Conservation (phyloP, 495 filamentous ascomycete species). For the Apodospora peruviana region DNA sequence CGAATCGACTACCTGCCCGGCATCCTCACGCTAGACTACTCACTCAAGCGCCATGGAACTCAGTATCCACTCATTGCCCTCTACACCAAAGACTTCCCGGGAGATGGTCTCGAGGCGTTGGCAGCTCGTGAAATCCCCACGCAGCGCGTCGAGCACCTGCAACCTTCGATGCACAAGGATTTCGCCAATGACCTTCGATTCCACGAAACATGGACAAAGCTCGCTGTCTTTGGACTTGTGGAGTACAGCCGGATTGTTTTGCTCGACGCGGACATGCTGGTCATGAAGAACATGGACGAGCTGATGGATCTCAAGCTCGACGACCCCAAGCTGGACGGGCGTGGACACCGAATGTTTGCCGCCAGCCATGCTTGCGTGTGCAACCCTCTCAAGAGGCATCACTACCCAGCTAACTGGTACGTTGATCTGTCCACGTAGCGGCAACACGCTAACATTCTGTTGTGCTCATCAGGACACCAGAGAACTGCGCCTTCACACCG, state of each 20-base stretch:
- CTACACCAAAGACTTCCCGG: constrained; percentile 66
- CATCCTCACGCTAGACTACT: constrained; percentile 65
- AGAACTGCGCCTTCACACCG: constrained; percentile 69
- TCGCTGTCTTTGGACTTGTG: constrained; percentile 65
- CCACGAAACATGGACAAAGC: constrained; percentile 79
- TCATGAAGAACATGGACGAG: constrained; percentile 76
- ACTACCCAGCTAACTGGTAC: constrained; percentile 71
- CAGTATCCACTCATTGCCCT: constrained; percentile 70
- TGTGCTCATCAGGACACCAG: constrained; percentile 25
- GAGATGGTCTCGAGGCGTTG: constrained; percentile 56
- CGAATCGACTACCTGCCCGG: constrained; percentile 69
- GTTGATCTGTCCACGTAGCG: neutral
- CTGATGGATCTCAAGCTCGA: constrained; percentile 73
- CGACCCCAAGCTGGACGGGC: neutral
- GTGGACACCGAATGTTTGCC: constrained; percentile 50
- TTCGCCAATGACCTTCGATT: constrained; percentile 65
- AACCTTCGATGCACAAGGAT: constrained; percentile 50
- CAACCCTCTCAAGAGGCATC: constrained; percentile 68
- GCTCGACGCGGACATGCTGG: constrained; percentile 82
- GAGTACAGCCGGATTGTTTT: constrained; percentile 70
- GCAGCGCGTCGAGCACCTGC: constrained; percentile 56
- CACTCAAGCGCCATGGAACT: constrained; percentile 50
- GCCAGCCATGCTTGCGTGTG: constrained; percentile 75
- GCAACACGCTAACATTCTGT: neutral
- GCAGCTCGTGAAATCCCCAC: constrained; percentile 56